Percentiles rank a stretch among this genome's conserved stretches.
These are phyloP conservation scores for Pestalotiopsis sp. DNA, from an alignment of 2,329 filamentous ascomycete genomes.

Conservation along the genomic window DNA sequence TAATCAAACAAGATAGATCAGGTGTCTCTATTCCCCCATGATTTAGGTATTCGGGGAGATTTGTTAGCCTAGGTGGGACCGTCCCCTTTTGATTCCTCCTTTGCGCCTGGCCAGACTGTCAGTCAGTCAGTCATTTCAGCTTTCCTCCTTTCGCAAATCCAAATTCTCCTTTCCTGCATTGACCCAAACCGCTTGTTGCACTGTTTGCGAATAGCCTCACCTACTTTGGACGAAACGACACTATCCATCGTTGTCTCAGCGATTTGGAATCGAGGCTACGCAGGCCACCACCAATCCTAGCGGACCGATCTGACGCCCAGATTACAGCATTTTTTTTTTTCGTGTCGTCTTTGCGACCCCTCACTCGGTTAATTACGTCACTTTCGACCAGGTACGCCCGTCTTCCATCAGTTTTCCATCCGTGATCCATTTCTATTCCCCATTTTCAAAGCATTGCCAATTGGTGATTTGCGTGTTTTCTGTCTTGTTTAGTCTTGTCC, in stretches of 20 bases:
- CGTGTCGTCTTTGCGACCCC: not conserved
- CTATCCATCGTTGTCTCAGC: not conserved
- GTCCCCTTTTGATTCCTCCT: not conserved
- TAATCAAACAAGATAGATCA: not conserved
- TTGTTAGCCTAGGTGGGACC: not conserved
- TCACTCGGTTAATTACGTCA: slow-evolving; percentile 8
- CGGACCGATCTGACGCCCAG: not conserved
- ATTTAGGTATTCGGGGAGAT: not conserved
- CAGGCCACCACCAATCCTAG: not conserved
- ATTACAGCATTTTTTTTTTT: not conserved
- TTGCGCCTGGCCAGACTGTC: not conserved
- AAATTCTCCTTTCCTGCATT: not conserved
- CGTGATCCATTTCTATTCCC: not conserved
- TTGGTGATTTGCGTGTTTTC: not conserved
- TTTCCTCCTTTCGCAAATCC: not conserved
- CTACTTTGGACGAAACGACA: not conserved
- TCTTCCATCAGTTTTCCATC: not conserved
- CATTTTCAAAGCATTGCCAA: not conserved
- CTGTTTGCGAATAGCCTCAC: not conserved
- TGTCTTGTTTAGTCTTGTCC: not conserved
- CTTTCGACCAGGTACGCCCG: slow-evolving; percentile 2
- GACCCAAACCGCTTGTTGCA: not conserved
- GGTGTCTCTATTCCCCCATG: not conserved
- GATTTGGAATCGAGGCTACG: not conserved
- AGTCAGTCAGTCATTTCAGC: not conserved